Base-by-base conservation (phyloP, 1,139 yeast genomes). In the Diutina scorzettiae region DNA sequence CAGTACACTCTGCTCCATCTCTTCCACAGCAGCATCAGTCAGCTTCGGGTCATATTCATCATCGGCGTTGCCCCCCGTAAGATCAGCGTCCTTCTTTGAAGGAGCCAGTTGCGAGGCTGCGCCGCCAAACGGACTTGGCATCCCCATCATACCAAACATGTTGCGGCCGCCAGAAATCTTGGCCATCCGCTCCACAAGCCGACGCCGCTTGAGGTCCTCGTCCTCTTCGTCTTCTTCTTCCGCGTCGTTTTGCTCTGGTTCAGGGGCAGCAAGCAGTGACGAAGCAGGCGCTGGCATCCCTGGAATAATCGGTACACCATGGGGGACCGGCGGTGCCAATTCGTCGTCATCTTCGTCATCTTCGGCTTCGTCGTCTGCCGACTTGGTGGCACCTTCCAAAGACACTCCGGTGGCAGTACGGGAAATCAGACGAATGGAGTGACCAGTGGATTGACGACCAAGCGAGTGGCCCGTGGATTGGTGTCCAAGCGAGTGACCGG, bases 121-220 rank as follows among this genome's bases (percentile, higher is more conserved):
- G 4, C 25, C 37, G 27, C 78, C 65, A 59, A 71, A 63, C 42
- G 81, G 81, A 50, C 72, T 59, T 44, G 73, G 69, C 63, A 79
- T 77, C 3, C 84, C 85, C 71, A 80, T 76, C 78, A 81, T 78
- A 30, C 91, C 91, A 61, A 77, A 76, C 82, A 83, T 81, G 43
- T 93, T 93, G 56, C 94, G 81, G 12, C 95, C 96, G 16, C 89
- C 89, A 0, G 97, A 84, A 21, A 93, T 73, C 53, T 82, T 86
- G 17, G 99, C 98, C 96, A 91, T 91, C 50, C 97, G 76, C 51
- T 85, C 96, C 28, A 95, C 81, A 45, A 91, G 69, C 14, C 80
- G 86, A 45, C 82, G 73, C 12, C 40, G 40, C 40, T 28, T 18
- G 18, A 25, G 17, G 12, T 37, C 53, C 94, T 75, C 47, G 81